phyloP scores from a whole-genome alignment of 768 basidiomycete species.

The Gymnopilus dilepis region DNA sequence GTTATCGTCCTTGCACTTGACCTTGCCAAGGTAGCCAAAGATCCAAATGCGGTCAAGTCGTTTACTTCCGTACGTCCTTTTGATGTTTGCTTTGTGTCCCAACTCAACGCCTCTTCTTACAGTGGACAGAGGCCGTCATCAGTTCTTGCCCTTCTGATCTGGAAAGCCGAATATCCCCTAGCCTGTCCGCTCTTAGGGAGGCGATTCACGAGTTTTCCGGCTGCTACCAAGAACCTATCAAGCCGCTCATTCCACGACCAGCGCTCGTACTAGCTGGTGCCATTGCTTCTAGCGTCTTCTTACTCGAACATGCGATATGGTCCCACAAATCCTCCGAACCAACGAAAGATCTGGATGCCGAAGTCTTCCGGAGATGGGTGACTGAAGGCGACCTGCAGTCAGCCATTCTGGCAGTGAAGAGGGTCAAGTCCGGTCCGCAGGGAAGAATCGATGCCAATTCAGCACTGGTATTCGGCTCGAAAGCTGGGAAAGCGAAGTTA shows the following conservation, averaged over 20 bases:
- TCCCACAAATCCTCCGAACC: constrained; percentile 37
- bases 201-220: constrained; percentile 46
- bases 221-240: constrained; percentile 46
- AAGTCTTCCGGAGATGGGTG: constrained; percentile 58
- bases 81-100: neutral
- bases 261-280: constrained; percentile 64
- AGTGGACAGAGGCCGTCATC: constrained; percentile 61
- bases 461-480: constrained; percentile 40
- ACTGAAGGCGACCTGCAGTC: constrained; percentile 48
- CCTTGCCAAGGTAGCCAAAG: constrained; percentile 58
- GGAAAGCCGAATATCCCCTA: constrained; percentile 27
- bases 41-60: constrained; percentile 46
- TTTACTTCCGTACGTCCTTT: constrained; percentile 54
- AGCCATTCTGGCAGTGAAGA: constrained; percentile 42
- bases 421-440: constrained; percentile 28
- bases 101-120: neutral
- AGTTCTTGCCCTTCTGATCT: constrained; percentile 46
- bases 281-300: constrained; percentile 55
- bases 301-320: constrained; percentile 78
- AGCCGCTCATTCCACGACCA: constrained; percentile 58
- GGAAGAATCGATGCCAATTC: constrained; percentile 33
- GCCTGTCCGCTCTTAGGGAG: constrained; percentile 39
- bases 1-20: constrained; percentile 72
- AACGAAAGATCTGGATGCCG: constrained; percentile 47
- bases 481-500: constrained; percentile 15